These are phyloP conservation scores for Biscogniauxia marginata DNA, from an alignment of 2,329 filamentous ascomycete species.

Conservation along the genomic window DNA sequence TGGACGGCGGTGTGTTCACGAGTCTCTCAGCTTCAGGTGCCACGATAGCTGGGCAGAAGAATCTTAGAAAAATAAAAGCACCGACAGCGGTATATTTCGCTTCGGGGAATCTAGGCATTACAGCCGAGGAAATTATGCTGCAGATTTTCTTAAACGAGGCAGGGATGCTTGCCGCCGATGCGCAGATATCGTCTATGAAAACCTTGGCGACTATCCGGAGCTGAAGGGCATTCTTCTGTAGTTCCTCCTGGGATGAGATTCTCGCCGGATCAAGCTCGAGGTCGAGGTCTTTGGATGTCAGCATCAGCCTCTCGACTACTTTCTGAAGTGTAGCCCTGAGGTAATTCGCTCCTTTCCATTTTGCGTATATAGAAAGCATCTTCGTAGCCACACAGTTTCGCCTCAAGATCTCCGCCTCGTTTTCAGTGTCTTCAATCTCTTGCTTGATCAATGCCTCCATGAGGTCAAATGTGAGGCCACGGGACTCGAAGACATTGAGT, in stretches of 20 bases:
- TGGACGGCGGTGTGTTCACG: constrained; percentile 59
- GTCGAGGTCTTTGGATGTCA: constrained; percentile 66
- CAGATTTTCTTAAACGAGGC: constrained; percentile 66
- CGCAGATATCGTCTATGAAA: constrained; percentile 69
- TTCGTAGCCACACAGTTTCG: constrained; percentile 70
- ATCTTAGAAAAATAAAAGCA: constrained; percentile 69
- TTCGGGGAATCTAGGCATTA: constrained; percentile 63
- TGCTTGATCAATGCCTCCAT: constrained; percentile 67
- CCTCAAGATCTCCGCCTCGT: constrained; percentile 66
- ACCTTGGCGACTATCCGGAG: constrained; percentile 67
- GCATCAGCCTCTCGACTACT: constrained; percentile 63
- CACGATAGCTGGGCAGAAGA: constrained; percentile 72
- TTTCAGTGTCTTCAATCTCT: constrained; percentile 68
- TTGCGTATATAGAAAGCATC: constrained; percentile 69
- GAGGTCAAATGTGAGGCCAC: constrained; percentile 61
- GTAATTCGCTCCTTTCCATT: constrained; percentile 67
- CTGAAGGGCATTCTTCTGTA: constrained; percentile 65
- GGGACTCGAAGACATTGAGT: constrained; percentile 67
- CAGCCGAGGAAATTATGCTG: constrained; percentile 64
- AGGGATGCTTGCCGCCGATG: constrained; percentile 60
- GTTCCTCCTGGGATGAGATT: constrained; percentile 58
- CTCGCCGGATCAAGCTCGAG: constrained; percentile 66
- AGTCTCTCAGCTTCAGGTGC: constrained; percentile 67
- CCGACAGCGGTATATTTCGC: constrained; percentile 72
- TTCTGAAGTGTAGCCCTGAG: constrained; percentile 64